Percentiles rank a stretch among this genome's conserved stretches.
phyloP scores from a whole-genome alignment of 2,329 filamentous ascomycete genomes.

The Paraconiothyrium brasiliense region DNA sequence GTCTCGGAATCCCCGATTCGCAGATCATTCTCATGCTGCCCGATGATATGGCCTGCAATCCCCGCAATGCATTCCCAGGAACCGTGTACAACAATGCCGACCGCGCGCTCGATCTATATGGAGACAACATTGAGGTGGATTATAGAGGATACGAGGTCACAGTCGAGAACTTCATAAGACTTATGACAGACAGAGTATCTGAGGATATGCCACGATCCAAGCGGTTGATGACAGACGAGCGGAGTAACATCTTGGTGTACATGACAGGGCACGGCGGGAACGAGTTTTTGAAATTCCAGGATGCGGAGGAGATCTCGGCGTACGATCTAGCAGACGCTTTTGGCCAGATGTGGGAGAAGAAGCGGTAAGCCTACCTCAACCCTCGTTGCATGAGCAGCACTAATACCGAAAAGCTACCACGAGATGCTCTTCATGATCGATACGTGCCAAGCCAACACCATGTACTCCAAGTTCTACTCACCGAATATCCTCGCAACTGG shows the following conservation, averaged over 20 bases:
- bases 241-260: conserved; percentile 97
- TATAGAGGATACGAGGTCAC: conserved; percentile 98
- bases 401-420: conserved; percentile 72
- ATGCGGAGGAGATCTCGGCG: conserved; percentile 95
- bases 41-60: conserved; percentile 99
- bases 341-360: conserved; percentile 99
- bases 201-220: conserved; percentile 96
- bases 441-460: conserved; percentile 98
- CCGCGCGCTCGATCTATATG: conserved; percentile 93
- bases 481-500: conserved; percentile 98
- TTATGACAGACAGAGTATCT: conserved; percentile 92
- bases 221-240: conserved; percentile 89
- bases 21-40: conserved; percentile 99
- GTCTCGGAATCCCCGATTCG: conserved; percentile 95
- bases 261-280: conserved; percentile 99
- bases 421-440: conserved; percentile 99
- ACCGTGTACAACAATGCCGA: conserved; percentile 99
- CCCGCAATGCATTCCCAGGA: conserved; percentile 95
- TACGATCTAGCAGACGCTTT: conserved; percentile 97
- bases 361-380: conserved; percentile 66
- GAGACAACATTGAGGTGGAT: conserved; percentile 98
- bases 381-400: neutral
- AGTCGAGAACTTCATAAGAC: conserved; percentile 96
- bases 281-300: conserved; percentile 98
- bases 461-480: conserved; percentile 98